Evolutionary conservation across 2,329 filamentous ascomycete species (phyloP).

Genomic region (Colletotrichum sp.): DNA sequence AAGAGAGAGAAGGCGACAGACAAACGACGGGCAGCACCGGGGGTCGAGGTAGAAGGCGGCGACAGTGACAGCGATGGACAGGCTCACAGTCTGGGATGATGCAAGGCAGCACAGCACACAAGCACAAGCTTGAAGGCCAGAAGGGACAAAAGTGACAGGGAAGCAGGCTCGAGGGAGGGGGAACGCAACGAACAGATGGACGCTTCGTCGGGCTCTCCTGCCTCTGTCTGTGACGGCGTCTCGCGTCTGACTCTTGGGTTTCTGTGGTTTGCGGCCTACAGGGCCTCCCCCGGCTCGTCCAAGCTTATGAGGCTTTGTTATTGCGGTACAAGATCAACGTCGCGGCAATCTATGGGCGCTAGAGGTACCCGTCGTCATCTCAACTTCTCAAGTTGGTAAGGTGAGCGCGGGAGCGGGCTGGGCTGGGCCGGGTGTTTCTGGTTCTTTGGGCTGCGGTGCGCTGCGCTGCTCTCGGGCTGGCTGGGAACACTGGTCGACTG

Average conservation of each 20-base stretch:
- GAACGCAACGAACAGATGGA: background rate
- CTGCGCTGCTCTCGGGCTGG: background rate
- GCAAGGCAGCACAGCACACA: background rate
- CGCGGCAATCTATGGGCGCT: background rate
- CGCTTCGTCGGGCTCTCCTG: constrained; percentile 9
- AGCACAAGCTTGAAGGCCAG: background rate
- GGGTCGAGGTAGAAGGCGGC: constrained; percentile 79
- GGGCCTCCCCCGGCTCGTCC: background rate
- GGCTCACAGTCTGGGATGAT: constrained; percentile 16
- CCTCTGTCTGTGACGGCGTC: background rate
- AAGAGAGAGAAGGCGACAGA: background rate
- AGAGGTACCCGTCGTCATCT: constrained; percentile 7
- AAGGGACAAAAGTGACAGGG: background rate
- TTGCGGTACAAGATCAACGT: background rate
- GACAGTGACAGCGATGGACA: background rate
- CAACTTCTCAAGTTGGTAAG: background rate
- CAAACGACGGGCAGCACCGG: background rate
- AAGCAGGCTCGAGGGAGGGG: background rate
- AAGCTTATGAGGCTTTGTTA: constrained; percentile 9
- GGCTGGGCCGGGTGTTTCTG: constrained; percentile 12
- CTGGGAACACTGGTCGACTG: background rate
- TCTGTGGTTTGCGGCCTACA: background rate
- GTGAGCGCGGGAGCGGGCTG: constrained; percentile 13
- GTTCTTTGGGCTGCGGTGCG: background rate
- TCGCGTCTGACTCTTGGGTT: background rate